Evolutionary conservation across 345 rosid species (phyloP).

Genomic region (Anastatica hierochuntica): DNA sequence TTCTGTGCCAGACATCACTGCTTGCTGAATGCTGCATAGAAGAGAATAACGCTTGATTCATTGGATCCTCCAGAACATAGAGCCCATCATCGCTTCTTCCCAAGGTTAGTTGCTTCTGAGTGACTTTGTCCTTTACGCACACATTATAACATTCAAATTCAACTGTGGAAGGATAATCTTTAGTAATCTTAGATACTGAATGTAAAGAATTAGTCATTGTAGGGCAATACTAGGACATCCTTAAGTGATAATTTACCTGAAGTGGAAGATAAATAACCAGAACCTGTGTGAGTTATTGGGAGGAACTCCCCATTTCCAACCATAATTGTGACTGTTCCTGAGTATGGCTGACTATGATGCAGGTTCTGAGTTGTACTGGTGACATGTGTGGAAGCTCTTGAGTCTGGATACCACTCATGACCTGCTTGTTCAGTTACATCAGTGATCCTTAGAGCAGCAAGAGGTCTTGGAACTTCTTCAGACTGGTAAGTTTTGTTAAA

Average conservation of each 20-base stretch:
- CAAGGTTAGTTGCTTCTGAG: not conserved
- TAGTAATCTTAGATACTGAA: not conserved
- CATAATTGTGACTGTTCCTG: not conserved
- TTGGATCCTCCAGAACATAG: not conserved
- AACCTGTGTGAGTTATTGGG: not conserved
- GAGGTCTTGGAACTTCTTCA: not conserved
- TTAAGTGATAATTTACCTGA: not conserved
- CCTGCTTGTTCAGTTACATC: not conserved
- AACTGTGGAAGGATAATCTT: not conserved
- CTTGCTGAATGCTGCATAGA: not conserved
- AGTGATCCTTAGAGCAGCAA: not conserved
- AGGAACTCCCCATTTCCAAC: not conserved
- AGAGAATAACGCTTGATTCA: too few species aligned
- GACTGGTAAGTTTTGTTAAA: not conserved
- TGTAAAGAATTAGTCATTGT: not conserved
- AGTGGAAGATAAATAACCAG: rapidly evolving
- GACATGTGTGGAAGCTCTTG: not conserved
- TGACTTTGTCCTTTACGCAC: not conserved
- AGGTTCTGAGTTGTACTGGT: not conserved
- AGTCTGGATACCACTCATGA: not conserved
- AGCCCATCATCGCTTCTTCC: not conserved
- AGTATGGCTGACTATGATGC: not conserved
- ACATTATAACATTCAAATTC: not conserved
- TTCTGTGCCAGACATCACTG: not conserved
- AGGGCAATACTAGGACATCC: not conserved